Evolutionary conservation across 768 basidiomycete genomes (phyloP), one percentile per base, ranked within the genome.

Genomic region (Kwoniella europaea): DNA sequence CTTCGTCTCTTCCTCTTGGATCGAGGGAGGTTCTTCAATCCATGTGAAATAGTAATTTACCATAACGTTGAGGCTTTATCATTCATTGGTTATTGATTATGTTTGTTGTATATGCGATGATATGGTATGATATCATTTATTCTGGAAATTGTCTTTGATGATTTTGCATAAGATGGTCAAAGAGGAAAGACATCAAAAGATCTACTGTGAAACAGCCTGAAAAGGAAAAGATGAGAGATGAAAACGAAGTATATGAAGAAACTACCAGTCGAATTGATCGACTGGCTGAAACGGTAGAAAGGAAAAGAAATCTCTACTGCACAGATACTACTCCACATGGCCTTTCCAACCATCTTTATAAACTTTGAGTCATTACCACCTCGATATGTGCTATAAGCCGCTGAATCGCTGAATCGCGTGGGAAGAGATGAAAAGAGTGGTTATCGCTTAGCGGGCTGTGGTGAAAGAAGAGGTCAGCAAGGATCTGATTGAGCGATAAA

Each of bases 371-470:
- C 35, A 7, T 7, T 35, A 35, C 35, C 35, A 7, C 35, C 35
- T 35, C 35, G 5, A 35, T 35, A 35, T 16, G 5, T 35, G 35
- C 35, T 35, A 35, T 35, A 35, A 35, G 7, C 35, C 35, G 35
- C 35, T 35, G 35, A 35, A 35, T 35, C 35, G 7, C 35, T 35
- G 35, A 9, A 7, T 35, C 7, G 35, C 35, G 35, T 35, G 35
- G 35, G 35, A 7, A 35, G 35, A 35, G 35, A 35, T 9, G 35
- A 35, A 35, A 35, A 35, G 35, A 35, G 6, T 50, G 50, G 24
- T 59, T 68, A 68, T 68, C 67, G 67, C 55, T 68, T 68, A 50
- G 67, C 55, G 24, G 67, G 67, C 67, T 68, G 24, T 24, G 20
- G 41, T 6, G 29, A 16, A 35, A 12, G 15, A 29, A 27, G 20